These are phyloP conservation scores for Sclerospora graminicola DNA, from an alignment of 352 stramenopile species.

Conservation along the genomic window DNA sequence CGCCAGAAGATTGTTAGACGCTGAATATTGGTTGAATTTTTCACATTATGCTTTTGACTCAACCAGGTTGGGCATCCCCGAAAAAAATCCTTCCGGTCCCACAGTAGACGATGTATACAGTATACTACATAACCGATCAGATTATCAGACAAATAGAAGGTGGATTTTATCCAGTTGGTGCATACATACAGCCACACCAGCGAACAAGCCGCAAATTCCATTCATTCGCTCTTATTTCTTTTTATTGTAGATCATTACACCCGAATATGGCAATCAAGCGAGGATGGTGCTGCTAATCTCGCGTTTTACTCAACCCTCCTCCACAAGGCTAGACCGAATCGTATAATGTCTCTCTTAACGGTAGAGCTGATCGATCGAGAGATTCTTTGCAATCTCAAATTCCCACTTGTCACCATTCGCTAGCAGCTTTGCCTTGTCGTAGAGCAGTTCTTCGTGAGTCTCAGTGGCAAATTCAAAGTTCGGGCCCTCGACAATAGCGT, in stretches of 20 bases:
- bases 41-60: not conserved
- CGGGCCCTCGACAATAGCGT: conserved; percentile 99
- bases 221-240: conserved; percentile 27
- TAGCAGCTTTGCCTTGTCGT: conserved; percentile 99
- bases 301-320: no score
- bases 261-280: no score
- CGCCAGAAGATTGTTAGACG: conserved; percentile 31
- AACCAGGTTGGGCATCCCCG: no score
- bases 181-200: not conserved
- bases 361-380: conserved; percentile 98
- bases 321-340: no score
- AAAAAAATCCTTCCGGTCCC: no score
- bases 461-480: conserved; percentile 99
- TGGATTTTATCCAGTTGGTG: no score
- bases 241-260: conserved; percentile 16
- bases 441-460: conserved; percentile 98
- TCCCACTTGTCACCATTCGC: conserved; percentile 99
- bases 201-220: conserved; percentile 10
- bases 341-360: conserved; percentile 66
- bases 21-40: not conserved
- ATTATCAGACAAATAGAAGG: no score
- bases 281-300: conserved; percentile 2
- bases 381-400: conserved; percentile 98
- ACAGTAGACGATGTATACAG: no score
- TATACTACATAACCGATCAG: no score